phyloP scores from a whole-genome alignment of 805 yeast genomes.

The Metschnikowia continentalis region DNA sequence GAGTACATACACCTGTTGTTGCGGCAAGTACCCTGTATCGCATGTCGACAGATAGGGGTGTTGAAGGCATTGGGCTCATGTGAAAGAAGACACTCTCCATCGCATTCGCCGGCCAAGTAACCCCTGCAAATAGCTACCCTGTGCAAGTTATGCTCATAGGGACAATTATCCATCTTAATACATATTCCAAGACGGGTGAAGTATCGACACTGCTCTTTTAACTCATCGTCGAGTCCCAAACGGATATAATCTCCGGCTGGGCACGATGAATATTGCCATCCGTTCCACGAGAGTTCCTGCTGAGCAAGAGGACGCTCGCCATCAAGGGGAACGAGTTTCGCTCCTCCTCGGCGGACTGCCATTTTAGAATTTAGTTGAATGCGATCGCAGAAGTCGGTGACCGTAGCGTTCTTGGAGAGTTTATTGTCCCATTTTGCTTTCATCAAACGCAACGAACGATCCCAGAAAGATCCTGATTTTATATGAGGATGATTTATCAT shows the following conservation, averaged over 20 bases:
- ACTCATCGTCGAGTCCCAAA: not conserved
- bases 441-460: not conserved
- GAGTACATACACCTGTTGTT: conserved; percentile 52
- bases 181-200: conserved; percentile 49
- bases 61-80: conserved; percentile 59
- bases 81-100: conserved; percentile 47
- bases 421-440: conserved; percentile 9
- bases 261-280: conserved; percentile 8
- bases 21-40: conserved; percentile 24
- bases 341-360: not conserved
- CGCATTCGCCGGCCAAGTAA: conserved; percentile 46
- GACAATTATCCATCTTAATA: conserved; percentile 48
- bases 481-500: not conserved
- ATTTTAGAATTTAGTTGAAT: conserved; percentile 26
- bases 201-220: conserved; percentile 28
- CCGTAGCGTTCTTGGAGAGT: conserved; percentile 28
- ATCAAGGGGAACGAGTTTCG: conserved; percentile 34
- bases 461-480: not conserved
- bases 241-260: conserved; percentile 7
- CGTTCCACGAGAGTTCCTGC: conserved; percentile 29
- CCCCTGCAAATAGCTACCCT: conserved; percentile 55
- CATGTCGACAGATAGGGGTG: conserved; percentile 38
- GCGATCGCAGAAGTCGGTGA: conserved; percentile 45
- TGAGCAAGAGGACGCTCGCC: conserved; percentile 17
- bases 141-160: conserved; percentile 47